Evolutionary conservation across 208 protist species (phyloP).

Genomic region (Leishmania martiniquensis): DNA sequence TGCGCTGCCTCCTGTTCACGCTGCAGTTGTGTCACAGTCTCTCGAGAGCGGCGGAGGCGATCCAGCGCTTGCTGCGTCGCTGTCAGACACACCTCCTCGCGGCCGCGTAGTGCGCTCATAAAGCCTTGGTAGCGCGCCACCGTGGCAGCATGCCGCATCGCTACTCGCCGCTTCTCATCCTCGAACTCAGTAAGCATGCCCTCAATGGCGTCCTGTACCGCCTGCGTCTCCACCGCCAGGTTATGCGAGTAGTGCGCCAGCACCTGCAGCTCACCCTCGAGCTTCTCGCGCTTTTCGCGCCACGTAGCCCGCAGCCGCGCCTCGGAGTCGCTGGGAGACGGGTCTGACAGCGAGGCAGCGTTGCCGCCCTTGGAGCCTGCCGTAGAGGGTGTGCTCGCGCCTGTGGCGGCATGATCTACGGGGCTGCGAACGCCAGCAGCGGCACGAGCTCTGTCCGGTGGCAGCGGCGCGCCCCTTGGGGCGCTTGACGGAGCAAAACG

Average conservation of each 20-base stretch:
- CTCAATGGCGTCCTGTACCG: constrained; percentile 36
- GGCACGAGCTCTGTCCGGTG: neutral
- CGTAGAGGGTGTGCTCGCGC: neutral
- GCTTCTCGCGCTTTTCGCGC: constrained; percentile 16
- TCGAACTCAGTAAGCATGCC: constrained; percentile 33
- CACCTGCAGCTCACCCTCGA: constrained; percentile 21
- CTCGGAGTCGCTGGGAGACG: neutral
- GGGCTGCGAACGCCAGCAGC: neutral
- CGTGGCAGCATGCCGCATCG: constrained; percentile 20
- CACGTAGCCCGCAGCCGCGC: constrained; percentile 17
- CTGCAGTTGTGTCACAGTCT: constrained; percentile 25
- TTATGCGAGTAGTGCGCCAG: constrained; percentile 17
- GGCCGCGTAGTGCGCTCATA: constrained; percentile 23
- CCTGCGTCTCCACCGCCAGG: constrained; percentile 19
- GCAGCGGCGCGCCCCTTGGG: neutral
- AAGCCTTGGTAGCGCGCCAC: constrained; percentile 20
- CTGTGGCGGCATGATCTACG: neutral
- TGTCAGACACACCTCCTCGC: constrained; percentile 40
- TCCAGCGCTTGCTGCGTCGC: constrained; percentile 45
- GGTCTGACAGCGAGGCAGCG: neutral
- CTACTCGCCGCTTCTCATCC: constrained; percentile 18
- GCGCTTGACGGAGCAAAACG: neutral
- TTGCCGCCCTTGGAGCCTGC: neutral
- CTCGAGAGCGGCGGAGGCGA: constrained; percentile 27
- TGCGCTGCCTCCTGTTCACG: constrained; percentile 38